Percentiles rank a stretch among this genome's conserved stretches.
phyloP scores from a whole-genome alignment of 371 early-diverging fungal genomes.

The Funneliformis caledonium region DNA sequence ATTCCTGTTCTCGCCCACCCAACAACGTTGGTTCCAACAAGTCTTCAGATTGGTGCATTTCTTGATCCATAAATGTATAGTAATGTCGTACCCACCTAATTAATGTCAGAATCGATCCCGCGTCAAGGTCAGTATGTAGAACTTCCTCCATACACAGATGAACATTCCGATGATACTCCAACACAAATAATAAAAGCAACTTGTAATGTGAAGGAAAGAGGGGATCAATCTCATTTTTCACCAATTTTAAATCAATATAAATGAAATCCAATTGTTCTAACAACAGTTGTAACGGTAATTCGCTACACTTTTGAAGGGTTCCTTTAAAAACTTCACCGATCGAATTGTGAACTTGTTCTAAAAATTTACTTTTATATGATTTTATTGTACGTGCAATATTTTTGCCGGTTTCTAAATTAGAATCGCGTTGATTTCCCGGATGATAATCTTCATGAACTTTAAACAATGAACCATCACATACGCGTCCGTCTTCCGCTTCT shows the following conservation, averaged over 20 bases:
- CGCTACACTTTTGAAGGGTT: constrained; percentile 57
- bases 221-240: constrained; percentile 85
- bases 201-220: constrained; percentile 90
- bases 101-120: constrained; percentile 79
- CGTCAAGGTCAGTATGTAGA: constrained; percentile 69
- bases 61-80: constrained; percentile 80
- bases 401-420: constrained; percentile 59
- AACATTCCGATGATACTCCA: constrained; percentile 92
- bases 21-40: constrained; percentile 88
- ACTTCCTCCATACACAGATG: constrained; percentile 77
- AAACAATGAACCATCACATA: no score
- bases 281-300: constrained; percentile 60
- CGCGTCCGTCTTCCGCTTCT: constrained; percentile 83
- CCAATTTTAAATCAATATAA: constrained; percentile 85
- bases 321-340: constrained; percentile 65
- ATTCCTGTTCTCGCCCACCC: constrained; percentile 89
- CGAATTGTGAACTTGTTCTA: constrained; percentile 74
- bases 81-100: constrained; percentile 93
- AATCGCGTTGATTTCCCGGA: constrained; percentile 62
- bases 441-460: no score
- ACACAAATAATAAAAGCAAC: constrained; percentile 88
- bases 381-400: constrained; percentile 63
- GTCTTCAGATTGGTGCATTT: constrained; percentile 76
- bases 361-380: constrained; percentile 76
- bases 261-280: constrained; percentile 78